phyloP scores from a whole-genome alignment of 306 rosid species.

The Quercus parvula region DNA sequence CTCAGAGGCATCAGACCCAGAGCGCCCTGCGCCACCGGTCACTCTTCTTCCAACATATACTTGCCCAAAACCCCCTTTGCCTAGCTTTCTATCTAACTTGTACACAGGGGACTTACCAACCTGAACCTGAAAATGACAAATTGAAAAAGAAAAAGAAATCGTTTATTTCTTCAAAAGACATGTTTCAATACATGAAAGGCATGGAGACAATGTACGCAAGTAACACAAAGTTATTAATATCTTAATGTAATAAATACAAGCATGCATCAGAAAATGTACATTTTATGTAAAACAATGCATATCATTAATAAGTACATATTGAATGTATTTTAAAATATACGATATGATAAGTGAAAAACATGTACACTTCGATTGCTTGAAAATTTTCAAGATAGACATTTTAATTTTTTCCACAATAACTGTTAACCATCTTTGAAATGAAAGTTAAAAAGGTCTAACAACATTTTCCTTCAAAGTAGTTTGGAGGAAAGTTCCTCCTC shows the following conservation, averaged over 20 bases:
- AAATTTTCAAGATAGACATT: background rate
- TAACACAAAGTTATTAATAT: background rate
- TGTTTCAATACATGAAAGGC: background rate
- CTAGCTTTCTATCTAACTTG: constrained; percentile 84
- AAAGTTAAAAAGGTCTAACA: background rate
- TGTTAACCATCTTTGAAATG: background rate
- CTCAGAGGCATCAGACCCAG: constrained; percentile 83
- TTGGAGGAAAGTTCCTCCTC: too few species aligned
- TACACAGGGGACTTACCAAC: constrained; percentile 86
- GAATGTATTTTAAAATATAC: background rate
- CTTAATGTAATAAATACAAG: background rate
- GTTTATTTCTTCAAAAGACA: constrained; percentile 1
- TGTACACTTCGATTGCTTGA: background rate
- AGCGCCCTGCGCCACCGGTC: constrained; percentile 51
- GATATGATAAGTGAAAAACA: background rate
- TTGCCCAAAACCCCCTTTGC: constrained; percentile 97
- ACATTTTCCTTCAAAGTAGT: too few species aligned
- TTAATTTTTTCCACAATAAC: background rate
- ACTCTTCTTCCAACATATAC: constrained; percentile 89
- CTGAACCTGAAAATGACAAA: constrained; percentile 58
- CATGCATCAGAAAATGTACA: background rate
- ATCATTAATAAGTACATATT: background rate
- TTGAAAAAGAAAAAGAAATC: background rate
- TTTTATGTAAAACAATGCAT: background rate
- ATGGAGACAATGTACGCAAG: background rate